A percentile compares a stretch with the other conserved stretches of the same genome.
Conservation (phyloP, 129 eudicot species). For the Dittrichia graveolens region DNA sequence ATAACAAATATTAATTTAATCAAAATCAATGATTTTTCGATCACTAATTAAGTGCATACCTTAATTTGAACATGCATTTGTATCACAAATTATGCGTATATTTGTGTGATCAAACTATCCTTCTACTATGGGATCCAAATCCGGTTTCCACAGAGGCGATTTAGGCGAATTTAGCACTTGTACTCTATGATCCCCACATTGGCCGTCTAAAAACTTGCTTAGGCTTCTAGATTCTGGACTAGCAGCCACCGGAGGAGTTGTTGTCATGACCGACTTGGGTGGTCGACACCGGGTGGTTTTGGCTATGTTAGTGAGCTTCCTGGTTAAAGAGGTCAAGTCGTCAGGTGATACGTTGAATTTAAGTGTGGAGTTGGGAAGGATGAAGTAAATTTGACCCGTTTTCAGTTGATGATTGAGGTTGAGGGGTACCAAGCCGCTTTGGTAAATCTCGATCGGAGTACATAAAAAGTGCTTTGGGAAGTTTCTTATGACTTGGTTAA, state of each 20-base stretch:
- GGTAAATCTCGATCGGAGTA: constrained; percentile 51
- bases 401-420: constrained; percentile 39
- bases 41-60: no score
- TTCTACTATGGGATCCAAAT: constrained; percentile 57
- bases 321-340: constrained; percentile 50
- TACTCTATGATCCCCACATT: neutral
- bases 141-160: constrained; percentile 55
- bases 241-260: constrained; percentile 17
- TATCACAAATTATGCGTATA: no score
- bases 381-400: constrained; percentile 52
- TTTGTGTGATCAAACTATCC: constrained; percentile 23
- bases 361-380: constrained; percentile 52
- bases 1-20: no score
- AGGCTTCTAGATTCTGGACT: constrained; percentile 12
- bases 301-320: constrained; percentile 49
- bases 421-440: constrained; percentile 42
- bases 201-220: neutral
- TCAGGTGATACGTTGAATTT: constrained; percentile 40
- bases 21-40: no score
- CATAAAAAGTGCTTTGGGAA: constrained; percentile 53
- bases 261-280: constrained; percentile 12
- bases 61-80: no score
- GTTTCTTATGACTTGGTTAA: constrained; percentile 43
- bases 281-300: constrained; percentile 19
- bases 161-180: constrained; percentile 19